Evolutionary conservation across 768 basidiomycete species (phyloP).

Genomic region (Lactarius psammicola): DNA sequence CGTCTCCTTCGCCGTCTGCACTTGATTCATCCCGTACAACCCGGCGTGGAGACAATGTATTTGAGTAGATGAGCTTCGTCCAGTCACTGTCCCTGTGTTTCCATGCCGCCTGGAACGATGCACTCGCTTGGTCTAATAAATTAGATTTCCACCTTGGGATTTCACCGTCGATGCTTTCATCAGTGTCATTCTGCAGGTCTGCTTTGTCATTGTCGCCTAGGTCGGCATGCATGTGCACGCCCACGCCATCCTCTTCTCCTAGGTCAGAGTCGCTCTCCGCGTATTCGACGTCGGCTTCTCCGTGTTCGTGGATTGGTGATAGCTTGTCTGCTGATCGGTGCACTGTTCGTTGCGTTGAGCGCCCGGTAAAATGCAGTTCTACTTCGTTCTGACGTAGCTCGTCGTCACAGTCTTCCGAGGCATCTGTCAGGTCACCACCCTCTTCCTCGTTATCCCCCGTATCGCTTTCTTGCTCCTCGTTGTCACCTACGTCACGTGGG

Average conservation of each 20-base stretch:
- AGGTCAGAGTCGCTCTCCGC: constrained; percentile 79
- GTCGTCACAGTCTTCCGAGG: constrained; percentile 33
- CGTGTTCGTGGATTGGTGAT: constrained; percentile 38
- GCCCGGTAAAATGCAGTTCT: constrained; percentile 18
- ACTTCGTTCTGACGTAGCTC: constrained; percentile 33
- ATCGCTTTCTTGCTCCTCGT: constrained; percentile 30
- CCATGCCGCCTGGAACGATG: constrained; percentile 42
- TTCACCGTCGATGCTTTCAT: constrained; percentile 46
- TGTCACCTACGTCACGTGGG: constrained; percentile 32
- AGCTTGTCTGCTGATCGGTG: constrained; percentile 22
- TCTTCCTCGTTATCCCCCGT: constrained; percentile 34
- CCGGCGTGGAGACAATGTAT: constrained; percentile 63
- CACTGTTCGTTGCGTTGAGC: constrained; percentile 26
- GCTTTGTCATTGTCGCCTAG: constrained; percentile 52
- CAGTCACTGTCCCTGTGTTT: constrained; percentile 60
- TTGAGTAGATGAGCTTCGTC: constrained; percentile 82
- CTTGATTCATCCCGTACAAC: constrained; percentile 49
- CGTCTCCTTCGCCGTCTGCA: constrained; percentile 27
- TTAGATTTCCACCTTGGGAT: constrained; percentile 75
- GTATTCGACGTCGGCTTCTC: constrained; percentile 53
- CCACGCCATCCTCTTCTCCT: constrained; percentile 50
- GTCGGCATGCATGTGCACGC: constrained; percentile 37
- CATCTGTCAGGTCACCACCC: constrained; percentile 33
- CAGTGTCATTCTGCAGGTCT: constrained; percentile 49
- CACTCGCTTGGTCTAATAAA: constrained; percentile 51